A percentile compares a stretch with the other conserved stretches of the same genome.
phyloP scores from a whole-genome alignment of 192 early-diverging fungal species.

The Pecoramyces ruminantium region DNA sequence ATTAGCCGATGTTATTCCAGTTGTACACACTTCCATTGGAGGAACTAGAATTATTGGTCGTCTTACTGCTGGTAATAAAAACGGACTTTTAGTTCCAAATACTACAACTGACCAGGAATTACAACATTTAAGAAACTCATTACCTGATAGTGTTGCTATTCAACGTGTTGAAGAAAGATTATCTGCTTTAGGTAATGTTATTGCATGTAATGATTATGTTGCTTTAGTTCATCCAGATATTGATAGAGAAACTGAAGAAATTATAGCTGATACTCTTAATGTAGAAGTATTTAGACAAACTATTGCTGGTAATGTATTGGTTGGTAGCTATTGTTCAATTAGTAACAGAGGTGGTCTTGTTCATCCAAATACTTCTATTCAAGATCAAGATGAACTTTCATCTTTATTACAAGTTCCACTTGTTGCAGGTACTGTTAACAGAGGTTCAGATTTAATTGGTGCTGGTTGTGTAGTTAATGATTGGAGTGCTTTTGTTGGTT shows the following conservation, averaged over 20 bases:
- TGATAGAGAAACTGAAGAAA: conserved; percentile 96
- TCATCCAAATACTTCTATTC: conserved; percentile 84
- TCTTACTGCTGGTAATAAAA: conserved; percentile 68
- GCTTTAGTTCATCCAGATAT: conserved; percentile 96
- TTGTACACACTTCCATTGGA: conserved; percentile 90
- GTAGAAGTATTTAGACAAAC: conserved; percentile 99
- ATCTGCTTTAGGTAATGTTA: conserved; percentile 94
- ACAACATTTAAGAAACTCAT: conserved; percentile 88
- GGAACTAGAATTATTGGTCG: conserved; percentile 94
- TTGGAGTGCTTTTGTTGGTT: conserved; percentile 90
- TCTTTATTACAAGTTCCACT: conserved; percentile 91
- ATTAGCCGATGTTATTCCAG: conserved; percentile 84
- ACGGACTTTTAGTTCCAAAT: conserved; percentile 85
- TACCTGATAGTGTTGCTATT: conserved; percentile 81
- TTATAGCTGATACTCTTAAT: conserved; percentile 92
- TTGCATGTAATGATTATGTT: conserved; percentile 98
- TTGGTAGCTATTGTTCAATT: conserved; percentile 85
- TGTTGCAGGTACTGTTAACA: conserved; percentile 89
- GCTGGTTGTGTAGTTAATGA: conserved; percentile 96
- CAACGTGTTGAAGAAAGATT: conserved; percentile 96
- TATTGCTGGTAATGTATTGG: conserved; percentile 90
- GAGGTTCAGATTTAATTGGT: conserved; percentile 94
- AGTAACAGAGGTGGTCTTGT: conserved; percentile 95
- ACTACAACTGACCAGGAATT: conserved; percentile 96
- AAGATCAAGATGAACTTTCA: conserved; percentile 96